Evolutionary conservation across 1,139 yeast species (phyloP).

Genomic region (Komagataea norvegica): DNA sequence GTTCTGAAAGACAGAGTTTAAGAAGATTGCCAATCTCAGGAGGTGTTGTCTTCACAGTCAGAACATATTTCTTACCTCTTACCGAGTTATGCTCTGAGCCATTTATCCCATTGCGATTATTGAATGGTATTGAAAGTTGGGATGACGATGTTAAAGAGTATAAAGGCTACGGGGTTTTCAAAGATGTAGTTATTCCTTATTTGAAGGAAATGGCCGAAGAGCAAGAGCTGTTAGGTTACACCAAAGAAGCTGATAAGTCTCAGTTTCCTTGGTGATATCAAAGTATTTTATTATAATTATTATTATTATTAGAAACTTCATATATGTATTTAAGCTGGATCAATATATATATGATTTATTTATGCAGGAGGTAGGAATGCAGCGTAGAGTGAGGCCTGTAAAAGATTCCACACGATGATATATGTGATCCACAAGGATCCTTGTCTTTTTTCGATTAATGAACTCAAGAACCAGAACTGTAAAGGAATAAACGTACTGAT

Average conservation of each 20-base stretch:
- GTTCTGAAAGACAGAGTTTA: slow-evolving; percentile 65
- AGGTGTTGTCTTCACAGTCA: slow-evolving; percentile 54
- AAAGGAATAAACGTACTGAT: slow-evolving; percentile 74
- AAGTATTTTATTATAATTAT: too few relatives aligned
- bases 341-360: slow-evolving; percentile 5
- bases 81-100: slow-evolving; percentile 53
- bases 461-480: slow-evolving; percentile 66
- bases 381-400: slow-evolving; percentile 59
- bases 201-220: slow-evolving; percentile 45
- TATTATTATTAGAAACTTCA: too few relatives aligned
- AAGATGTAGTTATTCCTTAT: slow-evolving; percentile 51
- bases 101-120: slow-evolving; percentile 51
- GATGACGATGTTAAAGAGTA: slow-evolving; percentile 52
- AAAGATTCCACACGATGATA: slow-evolving; percentile 48
- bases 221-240: slow-evolving; percentile 46
- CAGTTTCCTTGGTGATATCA: slow-evolving; percentile 5
- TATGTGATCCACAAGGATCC: slow-evolving; percentile 36
- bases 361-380: slow-evolving; percentile 75
- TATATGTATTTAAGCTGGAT: background rate
- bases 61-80: slow-evolving; percentile 59
- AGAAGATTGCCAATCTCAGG: slow-evolving; percentile 60
- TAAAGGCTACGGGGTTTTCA: slow-evolving; percentile 52
- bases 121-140: slow-evolving; percentile 58
- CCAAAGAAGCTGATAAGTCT: slow-evolving; percentile 17
- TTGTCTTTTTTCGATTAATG: slow-evolving; percentile 25